Percentiles rank a stretch among this genome's conserved stretches.
Conservation (phyloP, 1,284 basidiomycete species). For the Cerrena zonata region DNA sequence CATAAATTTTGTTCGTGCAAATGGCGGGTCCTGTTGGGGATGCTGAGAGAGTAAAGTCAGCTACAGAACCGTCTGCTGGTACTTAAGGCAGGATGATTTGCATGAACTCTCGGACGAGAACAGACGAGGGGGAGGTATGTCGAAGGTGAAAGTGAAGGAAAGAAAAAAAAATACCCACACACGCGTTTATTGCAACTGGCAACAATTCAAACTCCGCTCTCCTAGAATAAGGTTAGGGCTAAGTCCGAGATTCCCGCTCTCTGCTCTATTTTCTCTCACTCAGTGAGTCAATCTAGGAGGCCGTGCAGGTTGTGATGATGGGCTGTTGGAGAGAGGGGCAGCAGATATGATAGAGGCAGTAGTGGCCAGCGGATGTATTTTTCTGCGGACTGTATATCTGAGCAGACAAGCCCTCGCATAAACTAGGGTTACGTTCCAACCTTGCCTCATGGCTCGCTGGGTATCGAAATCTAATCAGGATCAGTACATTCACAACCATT, state of each 20-base stretch:
- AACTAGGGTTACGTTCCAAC: background rate
- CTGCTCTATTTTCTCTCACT: background rate
- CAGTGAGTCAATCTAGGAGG: too few relatives aligned
- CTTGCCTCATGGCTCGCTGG: background rate
- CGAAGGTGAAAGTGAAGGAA: conserved; percentile 8
- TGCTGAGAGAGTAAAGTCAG: conserved; percentile 6
- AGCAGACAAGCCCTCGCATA: background rate
- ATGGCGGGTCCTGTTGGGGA: background rate
- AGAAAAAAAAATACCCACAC: conserved; percentile 7
- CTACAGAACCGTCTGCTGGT: conserved; percentile 12
- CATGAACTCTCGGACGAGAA: conserved; percentile 19
- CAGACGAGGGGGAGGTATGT: conserved; percentile 9
- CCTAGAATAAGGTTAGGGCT: conserved; percentile 12
- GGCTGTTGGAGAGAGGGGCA: background rate
- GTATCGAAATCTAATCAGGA: background rate
- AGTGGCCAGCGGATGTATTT: background rate
- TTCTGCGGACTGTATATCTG: too few relatives aligned
- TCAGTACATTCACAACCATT: background rate
- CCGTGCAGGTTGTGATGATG: background rate
- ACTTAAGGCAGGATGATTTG: conserved; percentile 13
- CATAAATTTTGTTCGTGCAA: conserved; percentile 19
- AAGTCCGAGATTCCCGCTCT: background rate
- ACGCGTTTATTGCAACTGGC: background rate
- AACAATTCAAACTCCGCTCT: conserved; percentile 14
- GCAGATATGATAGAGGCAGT: background rate